Percentiles rank a stretch among this genome's conserved stretches.
Conservation (phyloP, 140 eudicot genomes). For the Erigeron philadelphicus region DNA sequence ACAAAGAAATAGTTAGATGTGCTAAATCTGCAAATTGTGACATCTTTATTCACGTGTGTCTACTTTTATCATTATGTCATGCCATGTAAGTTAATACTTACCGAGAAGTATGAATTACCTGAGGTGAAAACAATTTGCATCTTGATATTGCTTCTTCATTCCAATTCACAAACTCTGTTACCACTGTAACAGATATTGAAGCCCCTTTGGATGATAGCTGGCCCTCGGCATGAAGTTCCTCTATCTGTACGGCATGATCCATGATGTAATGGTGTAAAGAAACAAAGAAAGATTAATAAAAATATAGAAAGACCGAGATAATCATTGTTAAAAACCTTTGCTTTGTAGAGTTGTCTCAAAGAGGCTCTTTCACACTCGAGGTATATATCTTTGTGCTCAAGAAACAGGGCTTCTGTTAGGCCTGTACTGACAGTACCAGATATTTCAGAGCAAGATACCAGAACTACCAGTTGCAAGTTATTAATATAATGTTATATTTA, state of each 20-base stretch:
- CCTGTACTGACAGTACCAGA: conserved; percentile 38
- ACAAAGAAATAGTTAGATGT: conserved; percentile 22
- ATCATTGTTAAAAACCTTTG: conserved; percentile 43
- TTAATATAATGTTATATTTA: too few relatives aligned
- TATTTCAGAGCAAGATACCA: not conserved
- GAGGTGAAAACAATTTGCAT: conserved; percentile 54
- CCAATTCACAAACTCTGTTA: conserved; percentile 72
- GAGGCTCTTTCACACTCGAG: conserved; percentile 67
- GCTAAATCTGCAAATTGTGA: not conserved
- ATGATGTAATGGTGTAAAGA: conserved; percentile 2
- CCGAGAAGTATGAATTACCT: conserved; percentile 30
- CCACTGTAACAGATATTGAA: conserved; percentile 69
- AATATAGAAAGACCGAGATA: conserved; percentile 18
- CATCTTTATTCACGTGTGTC: not conserved
- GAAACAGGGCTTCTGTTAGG: conserved; percentile 63
- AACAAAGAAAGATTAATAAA: not conserved
- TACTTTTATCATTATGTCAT: too few relatives aligned
- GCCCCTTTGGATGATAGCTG: conserved; percentile 54
- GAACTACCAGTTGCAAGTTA: too few relatives aligned
- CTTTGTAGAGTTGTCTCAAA: conserved; percentile 56
- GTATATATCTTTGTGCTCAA: conserved; percentile 60
- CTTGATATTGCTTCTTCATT: conserved; percentile 69
- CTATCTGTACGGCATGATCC: conserved; percentile 41
- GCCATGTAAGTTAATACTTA: too few relatives aligned
- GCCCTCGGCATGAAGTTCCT: conserved; percentile 61